Percentiles rank a stretch among this genome's conserved stretches.
Evolutionary conservation across 2,329 filamentous ascomycete genomes (phyloP).

Genomic region (Colletotrichum noveboracense): DNA sequence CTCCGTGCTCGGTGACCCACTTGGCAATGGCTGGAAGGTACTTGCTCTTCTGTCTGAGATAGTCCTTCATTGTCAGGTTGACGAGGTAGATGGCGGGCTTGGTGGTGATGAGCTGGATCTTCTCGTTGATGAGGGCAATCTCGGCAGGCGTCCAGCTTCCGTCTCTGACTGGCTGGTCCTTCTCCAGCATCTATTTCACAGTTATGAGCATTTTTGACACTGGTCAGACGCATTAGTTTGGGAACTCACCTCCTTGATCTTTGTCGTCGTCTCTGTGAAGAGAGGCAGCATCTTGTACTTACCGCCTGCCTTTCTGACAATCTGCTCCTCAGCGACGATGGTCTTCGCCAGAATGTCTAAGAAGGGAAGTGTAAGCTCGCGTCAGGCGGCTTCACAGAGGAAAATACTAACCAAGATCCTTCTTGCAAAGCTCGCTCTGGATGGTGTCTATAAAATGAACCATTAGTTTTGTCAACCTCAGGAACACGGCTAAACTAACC

Average conservation of each 20-base stretch:
- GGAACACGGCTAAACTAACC: constrained; percentile 29
- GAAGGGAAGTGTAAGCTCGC: not conserved
- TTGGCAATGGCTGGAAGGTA: constrained; percentile 48
- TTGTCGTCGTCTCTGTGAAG: constrained; percentile 46
- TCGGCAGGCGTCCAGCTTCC: constrained; percentile 47
- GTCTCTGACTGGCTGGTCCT: constrained; percentile 45
- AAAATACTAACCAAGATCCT: constrained; percentile 36
- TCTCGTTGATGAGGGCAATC: constrained; percentile 50
- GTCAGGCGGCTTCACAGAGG: not conserved
- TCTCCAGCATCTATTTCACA: constrained; percentile 37
- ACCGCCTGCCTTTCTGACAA: constrained; percentile 46
- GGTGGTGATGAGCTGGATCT: constrained; percentile 50
- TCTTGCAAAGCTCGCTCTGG: constrained; percentile 45
- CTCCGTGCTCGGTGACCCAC: constrained; percentile 50
- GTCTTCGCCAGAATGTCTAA: constrained; percentile 43
- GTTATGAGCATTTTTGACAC: not conserved
- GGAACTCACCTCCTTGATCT: constrained; percentile 37
- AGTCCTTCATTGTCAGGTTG: constrained; percentile 52
- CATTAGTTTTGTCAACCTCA: not conserved
- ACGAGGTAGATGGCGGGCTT: constrained; percentile 51
- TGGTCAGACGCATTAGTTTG: not conserved
- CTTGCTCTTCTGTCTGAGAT: constrained; percentile 51
- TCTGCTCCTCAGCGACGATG: constrained; percentile 42
- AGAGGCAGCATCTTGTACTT: constrained; percentile 52
- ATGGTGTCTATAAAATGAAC: constrained; percentile 34